Evolutionary conservation across 2,329 filamentous ascomycete genomes (phyloP).

Genomic region (Sordariomycetes sp.): DNA sequence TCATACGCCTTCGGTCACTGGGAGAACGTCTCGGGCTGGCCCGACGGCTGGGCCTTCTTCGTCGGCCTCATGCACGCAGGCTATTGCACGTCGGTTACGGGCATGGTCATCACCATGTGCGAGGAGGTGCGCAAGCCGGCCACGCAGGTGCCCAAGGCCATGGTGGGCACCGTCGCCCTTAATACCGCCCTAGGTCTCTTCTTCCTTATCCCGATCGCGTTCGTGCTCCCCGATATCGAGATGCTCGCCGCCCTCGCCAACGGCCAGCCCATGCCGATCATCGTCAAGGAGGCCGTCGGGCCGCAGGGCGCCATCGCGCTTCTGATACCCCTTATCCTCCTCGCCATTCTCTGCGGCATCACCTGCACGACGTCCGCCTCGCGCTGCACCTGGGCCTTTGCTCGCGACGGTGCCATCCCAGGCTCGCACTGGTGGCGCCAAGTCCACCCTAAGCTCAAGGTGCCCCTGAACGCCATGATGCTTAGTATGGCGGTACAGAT

Average conservation of each 20-base stretch:
- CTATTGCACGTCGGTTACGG: slow-evolving; percentile 63
- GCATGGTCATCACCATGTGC: slow-evolving; percentile 73
- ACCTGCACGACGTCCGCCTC: slow-evolving; percentile 57
- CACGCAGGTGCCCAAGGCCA: slow-evolving; percentile 58
- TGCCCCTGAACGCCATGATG: slow-evolving; percentile 62
- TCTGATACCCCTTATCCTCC: slow-evolving; percentile 49
- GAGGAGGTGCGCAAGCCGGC: slow-evolving; percentile 56
- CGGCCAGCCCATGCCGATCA: slow-evolving; percentile 50
- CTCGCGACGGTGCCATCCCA: slow-evolving; percentile 57
- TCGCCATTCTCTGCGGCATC: slow-evolving; percentile 54
- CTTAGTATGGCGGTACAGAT: slow-evolving; percentile 54
- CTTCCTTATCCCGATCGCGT: slow-evolving; percentile 56
- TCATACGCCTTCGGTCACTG: slow-evolving; percentile 56
- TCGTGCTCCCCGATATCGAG: slow-evolving; percentile 51
- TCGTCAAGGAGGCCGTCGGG: slow-evolving; percentile 49
- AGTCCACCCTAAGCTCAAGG: slow-evolving; percentile 47
- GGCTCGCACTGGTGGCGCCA: slow-evolving; percentile 46
- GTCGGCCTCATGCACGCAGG: slow-evolving; percentile 60
- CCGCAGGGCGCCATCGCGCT: slow-evolving; percentile 48
- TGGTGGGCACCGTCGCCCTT: slow-evolving; percentile 54
- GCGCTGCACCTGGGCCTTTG: slow-evolving; percentile 56
- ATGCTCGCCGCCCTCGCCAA: slow-evolving; percentile 24
- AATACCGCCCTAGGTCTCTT: slow-evolving; percentile 54
- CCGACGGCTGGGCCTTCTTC: slow-evolving; percentile 58
- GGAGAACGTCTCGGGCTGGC: slow-evolving; percentile 56